Base-by-base conservation (phyloP, 106 monocot species). In the Narthecium ossifragum region DNA sequence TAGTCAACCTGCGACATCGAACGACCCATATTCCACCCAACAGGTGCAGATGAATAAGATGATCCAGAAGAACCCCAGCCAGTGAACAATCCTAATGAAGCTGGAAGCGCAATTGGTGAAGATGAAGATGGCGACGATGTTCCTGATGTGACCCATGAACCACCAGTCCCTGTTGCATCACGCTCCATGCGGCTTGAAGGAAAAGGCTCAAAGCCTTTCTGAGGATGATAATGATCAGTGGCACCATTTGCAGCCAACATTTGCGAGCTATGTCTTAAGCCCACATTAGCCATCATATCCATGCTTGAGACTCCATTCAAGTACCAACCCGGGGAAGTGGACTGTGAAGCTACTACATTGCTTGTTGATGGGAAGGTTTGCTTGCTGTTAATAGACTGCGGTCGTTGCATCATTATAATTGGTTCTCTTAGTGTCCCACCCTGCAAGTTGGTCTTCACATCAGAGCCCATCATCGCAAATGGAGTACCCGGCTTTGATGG, bases 401-500 rank as follows among this genome's bases (percentile, higher is more conserved):
- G 86, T 1, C 90, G 86, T 53, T 86, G 86, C 86, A 96, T 90
- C 60, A 96, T 52, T 14, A 73, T 63, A 26, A 88, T 57, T 0
- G 90, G 78, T 53, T 96, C 93, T 70, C 70, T 72, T 57, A 74
- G 27, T 20, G 70, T 55, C 46, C 63, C 69, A 8, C 39, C 34
- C 33, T 63, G 57, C 36, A 55, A 30, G 47, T 29, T 65, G 5
- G 60, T 45, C 75, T 73, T 83, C 1, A 64, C 47, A 40, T 83
- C 75, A 63, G 39, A 71, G 34, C 39, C 53, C 10, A 47, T 12
- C 34, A 66, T 63, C 2, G 53, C 38, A 55, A 59, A 69, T 17
- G 53, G 64, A 10, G 68, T 11, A 33, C 72, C 74, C 29, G 71
- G 34, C 38, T 64, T 76, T 23, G 49, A 29, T 23, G 39, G 49